Evolutionary conservation across 176 grass and related monocot species (phyloP).

Genomic region (Aegilops bicornis): DNA sequence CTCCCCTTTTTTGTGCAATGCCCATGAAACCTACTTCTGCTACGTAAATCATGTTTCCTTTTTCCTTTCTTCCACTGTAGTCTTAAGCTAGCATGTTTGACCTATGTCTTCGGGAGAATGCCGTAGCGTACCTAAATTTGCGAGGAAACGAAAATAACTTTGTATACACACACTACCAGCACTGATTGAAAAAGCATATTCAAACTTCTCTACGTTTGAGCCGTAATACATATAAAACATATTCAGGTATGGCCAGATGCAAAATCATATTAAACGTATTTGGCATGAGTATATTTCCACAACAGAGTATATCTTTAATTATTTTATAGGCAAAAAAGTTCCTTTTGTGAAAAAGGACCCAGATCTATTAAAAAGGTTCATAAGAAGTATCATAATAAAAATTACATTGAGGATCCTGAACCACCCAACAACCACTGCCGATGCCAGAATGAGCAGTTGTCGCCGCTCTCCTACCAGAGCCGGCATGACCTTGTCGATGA

Average conservation of each 20-base stretch:
- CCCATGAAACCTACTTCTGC: neutral
- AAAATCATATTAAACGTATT: too few relatives aligned
- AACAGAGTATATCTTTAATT: too few relatives aligned
- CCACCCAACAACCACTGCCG: too few relatives aligned
- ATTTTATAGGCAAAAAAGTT: neutral
- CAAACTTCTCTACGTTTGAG: neutral
- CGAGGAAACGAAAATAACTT: neutral
- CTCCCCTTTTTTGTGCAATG: constrained; percentile 18
- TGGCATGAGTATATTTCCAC: too few relatives aligned
- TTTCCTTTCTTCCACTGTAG: neutral
- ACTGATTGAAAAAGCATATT: neutral
- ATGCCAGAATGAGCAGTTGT: too few relatives aligned
- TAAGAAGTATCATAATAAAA: too few relatives aligned
- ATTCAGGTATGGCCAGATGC: neutral
- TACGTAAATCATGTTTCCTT: neutral
- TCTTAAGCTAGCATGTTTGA: neutral
- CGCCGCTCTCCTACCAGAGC: too few relatives aligned
- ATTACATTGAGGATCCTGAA: too few relatives aligned
- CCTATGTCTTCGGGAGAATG: neutral
- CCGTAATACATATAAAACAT: neutral
- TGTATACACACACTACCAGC: neutral
- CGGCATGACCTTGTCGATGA: too few relatives aligned
- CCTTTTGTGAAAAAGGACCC: too few relatives aligned
- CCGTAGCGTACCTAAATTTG: neutral
- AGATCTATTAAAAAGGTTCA: too few relatives aligned